Evolutionary conservation across 2,329 filamentous ascomycete species (phyloP).

Genomic region (Aspergillus phoenicis): DNA sequence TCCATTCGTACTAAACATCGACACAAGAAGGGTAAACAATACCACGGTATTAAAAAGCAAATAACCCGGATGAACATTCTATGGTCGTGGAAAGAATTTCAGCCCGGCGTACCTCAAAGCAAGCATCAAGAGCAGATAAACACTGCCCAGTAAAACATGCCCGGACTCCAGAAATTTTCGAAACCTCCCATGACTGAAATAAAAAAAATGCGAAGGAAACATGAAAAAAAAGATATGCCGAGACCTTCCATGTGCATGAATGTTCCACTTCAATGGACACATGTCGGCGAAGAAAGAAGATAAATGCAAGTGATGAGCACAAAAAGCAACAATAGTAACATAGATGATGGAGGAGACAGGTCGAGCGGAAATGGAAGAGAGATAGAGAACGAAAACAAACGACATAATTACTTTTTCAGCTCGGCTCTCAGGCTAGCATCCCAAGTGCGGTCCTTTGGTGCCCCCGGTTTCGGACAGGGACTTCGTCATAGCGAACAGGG

Average conservation of each 20-base stretch:
- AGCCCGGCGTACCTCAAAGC: constrained; percentile 33
- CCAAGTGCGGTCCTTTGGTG: constrained; percentile 58
- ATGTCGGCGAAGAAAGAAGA: constrained; percentile 23
- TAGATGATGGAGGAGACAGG: constrained; percentile 15
- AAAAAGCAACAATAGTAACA: constrained; percentile 19
- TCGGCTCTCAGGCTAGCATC: constrained; percentile 55
- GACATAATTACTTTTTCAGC: constrained; percentile 49
- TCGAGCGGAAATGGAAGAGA: constrained; percentile 14
- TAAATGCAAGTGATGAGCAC: constrained; percentile 27
- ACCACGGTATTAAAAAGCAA: constrained; percentile 26
- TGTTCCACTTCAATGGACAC: constrained; percentile 28
- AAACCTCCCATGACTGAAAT: constrained; percentile 33
- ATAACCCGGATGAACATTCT: constrained; percentile 31
- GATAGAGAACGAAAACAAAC: constrained; percentile 18
- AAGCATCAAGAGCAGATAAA: constrained; percentile 31
- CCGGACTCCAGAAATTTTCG: constrained; percentile 41
- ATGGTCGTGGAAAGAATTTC: constrained; percentile 36
- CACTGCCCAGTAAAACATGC: constrained; percentile 38
- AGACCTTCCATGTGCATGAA: constrained; percentile 29
- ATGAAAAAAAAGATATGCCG: constrained; percentile 17
- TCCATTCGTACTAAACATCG: constrained; percentile 35
- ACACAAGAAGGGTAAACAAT: constrained; percentile 21
- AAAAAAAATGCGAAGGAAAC: constrained; percentile 19
- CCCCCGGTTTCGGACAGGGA: constrained; percentile 56
- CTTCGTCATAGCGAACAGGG: constrained; percentile 57